Conservation (phyloP, 192 early-diverging fungal genomes). For the Endogone sp. region DNA sequence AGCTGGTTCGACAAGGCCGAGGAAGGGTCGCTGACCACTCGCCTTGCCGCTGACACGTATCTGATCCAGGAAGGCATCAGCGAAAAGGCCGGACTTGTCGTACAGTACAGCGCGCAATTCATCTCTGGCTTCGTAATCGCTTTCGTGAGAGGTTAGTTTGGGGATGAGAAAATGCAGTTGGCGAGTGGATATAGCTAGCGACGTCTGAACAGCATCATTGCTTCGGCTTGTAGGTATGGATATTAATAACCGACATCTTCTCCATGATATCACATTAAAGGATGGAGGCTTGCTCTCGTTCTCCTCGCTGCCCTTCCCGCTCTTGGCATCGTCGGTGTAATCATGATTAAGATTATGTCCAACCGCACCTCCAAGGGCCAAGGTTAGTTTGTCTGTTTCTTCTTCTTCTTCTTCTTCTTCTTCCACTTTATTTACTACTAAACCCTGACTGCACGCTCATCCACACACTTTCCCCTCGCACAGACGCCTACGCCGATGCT, state of each 20-base stretch:
- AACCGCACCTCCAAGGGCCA: slow-evolving; percentile 41
- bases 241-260: no score
- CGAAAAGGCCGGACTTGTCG: slow-evolving; percentile 76
- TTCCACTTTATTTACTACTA: neutral
- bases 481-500: slow-evolving; percentile 75
- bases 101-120: slow-evolving; percentile 64
- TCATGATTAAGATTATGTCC: slow-evolving; percentile 43
- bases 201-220: no score
- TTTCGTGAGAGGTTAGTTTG: slow-evolving; percentile 45
- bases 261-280: slow-evolving; percentile 30
- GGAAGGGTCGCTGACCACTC: slow-evolving; percentile 81
- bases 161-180: neutral
- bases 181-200: no score
- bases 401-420: no score
- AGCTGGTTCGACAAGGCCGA: slow-evolving; percentile 80
- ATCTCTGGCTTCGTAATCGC: slow-evolving; percentile 72
- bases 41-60: slow-evolving; percentile 81
- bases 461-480: slow-evolving; percentile 8
- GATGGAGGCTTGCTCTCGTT: slow-evolving; percentile 82
- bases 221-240: neutral
- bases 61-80: slow-evolving; percentile 85
- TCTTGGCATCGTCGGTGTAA: slow-evolving; percentile 39
- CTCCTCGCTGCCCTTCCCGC: slow-evolving; percentile 74
- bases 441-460: no score
- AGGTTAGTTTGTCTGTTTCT: slow-evolving; percentile 11